Conservation (phyloP, 1,139 yeast species). For the Yamadazyma friedrichii region DNA sequence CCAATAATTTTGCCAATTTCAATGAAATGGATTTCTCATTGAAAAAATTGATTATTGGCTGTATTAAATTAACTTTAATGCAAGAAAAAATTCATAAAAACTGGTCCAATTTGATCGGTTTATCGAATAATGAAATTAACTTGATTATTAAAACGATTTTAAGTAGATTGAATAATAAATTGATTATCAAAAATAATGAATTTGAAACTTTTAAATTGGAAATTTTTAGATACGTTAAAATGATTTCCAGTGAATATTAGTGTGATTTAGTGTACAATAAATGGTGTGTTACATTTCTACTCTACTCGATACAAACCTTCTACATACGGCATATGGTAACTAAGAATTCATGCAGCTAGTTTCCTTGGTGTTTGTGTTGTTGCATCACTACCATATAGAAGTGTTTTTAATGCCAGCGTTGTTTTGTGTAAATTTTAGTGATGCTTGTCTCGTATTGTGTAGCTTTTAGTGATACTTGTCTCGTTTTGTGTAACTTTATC, state of each 20-base stretch:
- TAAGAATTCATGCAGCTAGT: too few relatives aligned
- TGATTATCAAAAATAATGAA: conserved; percentile 39
- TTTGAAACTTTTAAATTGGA: conserved; percentile 39
- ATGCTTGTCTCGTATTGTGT: too few relatives aligned
- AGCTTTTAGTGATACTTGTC: too few relatives aligned
- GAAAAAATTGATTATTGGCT: conserved; percentile 44
- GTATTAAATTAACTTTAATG: conserved; percentile 41
- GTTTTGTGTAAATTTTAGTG: too few relatives aligned
- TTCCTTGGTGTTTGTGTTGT: too few relatives aligned
- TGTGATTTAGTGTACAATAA: too few relatives aligned
- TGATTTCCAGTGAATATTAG: conserved; percentile 33
- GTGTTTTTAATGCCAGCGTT: too few relatives aligned
- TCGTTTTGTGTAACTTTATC: too few relatives aligned
- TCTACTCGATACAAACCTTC: too few relatives aligned
- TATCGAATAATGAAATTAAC: conserved; percentile 37
- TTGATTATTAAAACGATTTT: conserved; percentile 38
- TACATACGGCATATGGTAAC: too few relatives aligned
- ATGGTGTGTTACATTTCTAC: too few relatives aligned
- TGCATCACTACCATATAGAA: too few relatives aligned
- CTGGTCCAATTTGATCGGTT: conserved; percentile 42
- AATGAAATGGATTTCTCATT: conserved; percentile 48
- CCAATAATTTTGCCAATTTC: conserved; percentile 44
- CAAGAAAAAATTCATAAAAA: conserved; percentile 28
- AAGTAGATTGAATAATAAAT: conserved; percentile 44
- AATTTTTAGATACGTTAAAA: conserved; percentile 43